phyloP scores from a whole-genome alignment of 192 early-diverging fungal genomes.

The Diversispora epigaea region DNA sequence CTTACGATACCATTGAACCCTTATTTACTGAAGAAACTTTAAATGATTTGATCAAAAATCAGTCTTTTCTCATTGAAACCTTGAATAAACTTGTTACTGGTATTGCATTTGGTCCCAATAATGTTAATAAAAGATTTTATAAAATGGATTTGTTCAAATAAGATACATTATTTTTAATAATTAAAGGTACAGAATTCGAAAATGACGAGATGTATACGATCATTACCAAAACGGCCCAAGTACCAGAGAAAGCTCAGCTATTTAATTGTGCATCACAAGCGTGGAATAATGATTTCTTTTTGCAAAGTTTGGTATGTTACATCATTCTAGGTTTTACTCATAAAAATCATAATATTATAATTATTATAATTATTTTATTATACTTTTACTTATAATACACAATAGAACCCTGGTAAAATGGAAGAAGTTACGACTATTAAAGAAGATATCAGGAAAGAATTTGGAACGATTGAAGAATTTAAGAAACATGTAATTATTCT shows the following conservation, averaged over 20 bases:
- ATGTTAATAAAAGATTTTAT: background rate
- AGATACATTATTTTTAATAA: background rate
- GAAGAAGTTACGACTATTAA: background rate
- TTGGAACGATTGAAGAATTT: background rate
- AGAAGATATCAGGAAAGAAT: background rate
- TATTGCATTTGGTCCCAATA: background rate
- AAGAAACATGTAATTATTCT: background rate
- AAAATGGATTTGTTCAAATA: background rate
- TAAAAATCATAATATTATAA: background rate
- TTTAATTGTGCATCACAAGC: conserved; percentile 49
- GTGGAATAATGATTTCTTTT: conserved; percentile 52
- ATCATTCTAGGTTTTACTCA: background rate
- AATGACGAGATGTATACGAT: conserved; percentile 37
- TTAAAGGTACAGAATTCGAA: conserved; percentile 38
- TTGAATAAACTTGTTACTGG: conserved; percentile 45
- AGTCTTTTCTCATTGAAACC: conserved; percentile 36
- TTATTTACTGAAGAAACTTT: conserved; percentile 36
- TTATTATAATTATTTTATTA: too few species aligned
- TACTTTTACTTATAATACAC: too few species aligned
- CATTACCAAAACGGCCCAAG: conserved; percentile 40
- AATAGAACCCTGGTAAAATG: background rate
- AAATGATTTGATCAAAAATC: conserved; percentile 41
- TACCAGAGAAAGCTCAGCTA: conserved; percentile 38
- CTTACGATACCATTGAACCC: conserved; percentile 35
- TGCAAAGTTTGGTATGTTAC: conserved; percentile 39